These are phyloP conservation scores for Alternaria sp. DNA, from an alignment of 2,329 filamentous ascomycete species.

Conservation along the genomic window DNA sequence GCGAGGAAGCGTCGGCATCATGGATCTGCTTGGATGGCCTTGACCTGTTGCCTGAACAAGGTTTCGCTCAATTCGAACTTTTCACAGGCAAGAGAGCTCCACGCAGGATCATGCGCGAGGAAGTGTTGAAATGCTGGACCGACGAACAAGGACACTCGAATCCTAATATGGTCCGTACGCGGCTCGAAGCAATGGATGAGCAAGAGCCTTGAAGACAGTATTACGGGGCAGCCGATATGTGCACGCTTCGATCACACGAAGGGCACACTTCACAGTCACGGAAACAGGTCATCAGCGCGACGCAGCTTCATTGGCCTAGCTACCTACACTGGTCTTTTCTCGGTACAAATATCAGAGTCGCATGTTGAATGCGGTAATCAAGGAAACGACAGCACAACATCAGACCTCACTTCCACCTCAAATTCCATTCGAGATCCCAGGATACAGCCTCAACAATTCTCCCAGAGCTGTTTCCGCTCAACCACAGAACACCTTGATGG, in stretches of 20 bases:
- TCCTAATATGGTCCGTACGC: slow-evolving; percentile 33
- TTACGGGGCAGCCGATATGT: too few species aligned
- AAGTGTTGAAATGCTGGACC: slow-evolving; percentile 55
- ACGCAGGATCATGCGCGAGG: slow-evolving; percentile 71
- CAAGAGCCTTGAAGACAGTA: slow-evolving; percentile 32
- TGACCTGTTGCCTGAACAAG: slow-evolving; percentile 77
- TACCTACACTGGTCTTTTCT: not conserved
- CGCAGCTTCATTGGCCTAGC: not conserved
- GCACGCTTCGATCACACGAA: too few species aligned
- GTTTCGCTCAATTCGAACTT: slow-evolving; percentile 79
- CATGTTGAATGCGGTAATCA: not conserved
- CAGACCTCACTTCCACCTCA: not conserved
- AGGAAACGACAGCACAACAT: not conserved
- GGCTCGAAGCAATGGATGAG: slow-evolving; percentile 38
- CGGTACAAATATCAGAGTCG: not conserved
- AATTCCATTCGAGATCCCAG: not conserved
- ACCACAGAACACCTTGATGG: not conserved
- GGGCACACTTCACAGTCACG: too few species aligned
- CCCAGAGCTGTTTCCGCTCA: not conserved
- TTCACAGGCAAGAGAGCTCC: slow-evolving; percentile 78
- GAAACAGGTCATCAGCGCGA: too few species aligned
- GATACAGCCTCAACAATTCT: not conserved
- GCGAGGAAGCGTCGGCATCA: slow-evolving; percentile 64
- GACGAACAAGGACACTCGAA: slow-evolving; percentile 35
- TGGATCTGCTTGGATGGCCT: slow-evolving; percentile 80